A percentile compares a stretch with the other conserved stretches of the same genome.
These are phyloP conservation scores for Benincasa hispida DNA, from an alignment of 306 rosid species.

Conservation along the genomic window DNA sequence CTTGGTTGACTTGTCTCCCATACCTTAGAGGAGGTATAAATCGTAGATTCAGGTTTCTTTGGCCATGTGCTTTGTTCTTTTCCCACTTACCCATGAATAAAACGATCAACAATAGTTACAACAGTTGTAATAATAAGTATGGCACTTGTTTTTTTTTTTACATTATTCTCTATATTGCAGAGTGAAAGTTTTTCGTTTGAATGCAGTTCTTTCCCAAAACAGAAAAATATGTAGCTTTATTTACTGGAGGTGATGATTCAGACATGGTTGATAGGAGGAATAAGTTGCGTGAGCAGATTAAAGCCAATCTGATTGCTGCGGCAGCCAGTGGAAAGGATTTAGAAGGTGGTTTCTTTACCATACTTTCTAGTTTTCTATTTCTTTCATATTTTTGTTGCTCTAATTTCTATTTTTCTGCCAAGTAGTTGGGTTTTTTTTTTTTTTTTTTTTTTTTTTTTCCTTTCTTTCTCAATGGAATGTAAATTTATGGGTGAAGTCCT, in stretches of 20 bases:
- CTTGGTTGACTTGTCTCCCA: not conserved
- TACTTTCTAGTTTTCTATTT: not conserved
- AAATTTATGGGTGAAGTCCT: not conserved
- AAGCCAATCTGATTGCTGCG: constrained; percentile 65
- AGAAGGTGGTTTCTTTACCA: constrained; percentile 44
- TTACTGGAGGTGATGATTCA: constrained; percentile 56
- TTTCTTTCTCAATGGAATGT: too few species aligned
- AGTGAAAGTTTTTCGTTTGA: constrained; percentile 18
- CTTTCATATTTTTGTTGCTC: not conserved
- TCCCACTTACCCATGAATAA: not conserved
- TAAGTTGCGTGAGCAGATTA: constrained; percentile 71
- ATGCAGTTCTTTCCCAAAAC: constrained; percentile 95
- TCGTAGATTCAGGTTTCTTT: not conserved
- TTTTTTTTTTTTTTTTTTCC: too few species aligned
- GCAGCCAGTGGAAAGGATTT: constrained; percentile 93
- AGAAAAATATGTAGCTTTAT: constrained; percentile 79
- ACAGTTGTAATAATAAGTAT: not conserved
- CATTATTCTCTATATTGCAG: not conserved
- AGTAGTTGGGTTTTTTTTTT: not conserved
- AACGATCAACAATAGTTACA: not conserved
- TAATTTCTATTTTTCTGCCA: not conserved
- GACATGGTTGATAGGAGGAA: constrained; percentile 58
- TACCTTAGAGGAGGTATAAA: not conserved
- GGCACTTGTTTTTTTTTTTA: too few species aligned
- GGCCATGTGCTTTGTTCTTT: not conserved